Evolutionary conservation across 2,329 filamentous ascomycete species (phyloP).

Genomic region (Aulographum hederae): DNA sequence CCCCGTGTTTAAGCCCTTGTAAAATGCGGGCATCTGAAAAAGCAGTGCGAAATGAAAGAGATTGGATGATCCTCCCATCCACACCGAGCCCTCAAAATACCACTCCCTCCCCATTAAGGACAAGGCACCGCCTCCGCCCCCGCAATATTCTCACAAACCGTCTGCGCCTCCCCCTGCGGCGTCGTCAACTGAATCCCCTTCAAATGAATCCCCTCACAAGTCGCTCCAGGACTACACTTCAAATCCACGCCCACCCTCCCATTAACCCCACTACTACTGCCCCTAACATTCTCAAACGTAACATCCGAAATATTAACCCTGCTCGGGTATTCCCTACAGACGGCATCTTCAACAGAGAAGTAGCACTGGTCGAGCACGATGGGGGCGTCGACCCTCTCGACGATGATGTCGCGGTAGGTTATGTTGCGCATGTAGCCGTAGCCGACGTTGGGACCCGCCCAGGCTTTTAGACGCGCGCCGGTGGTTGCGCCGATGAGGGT

Average conservation of each 20-base stretch:
- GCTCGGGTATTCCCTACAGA: slow-evolving; percentile 35
- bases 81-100: no score
- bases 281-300: slow-evolving; percentile 38
- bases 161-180: no score
- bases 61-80: no score
- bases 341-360: slow-evolving; percentile 34
- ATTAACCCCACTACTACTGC: slow-evolving; percentile 36
- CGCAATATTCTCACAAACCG: no score
- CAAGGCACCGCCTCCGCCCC: no score
- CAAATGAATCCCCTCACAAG: slow-evolving; percentile 37
- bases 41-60: no score
- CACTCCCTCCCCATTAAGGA: no score
- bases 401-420: slow-evolving; percentile 42
- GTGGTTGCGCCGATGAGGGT: slow-evolving; percentile 35
- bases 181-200: slow-evolving; percentile 36
- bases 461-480: slow-evolving; percentile 41
- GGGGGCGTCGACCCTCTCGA: slow-evolving; percentile 38
- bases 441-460: slow-evolving; percentile 38
- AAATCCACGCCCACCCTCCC: slow-evolving; percentile 35
- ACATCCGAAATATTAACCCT: slow-evolving; percentile 41
- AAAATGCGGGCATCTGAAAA: no score
- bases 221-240: slow-evolving; percentile 36
- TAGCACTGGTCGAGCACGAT: slow-evolving; percentile 45
- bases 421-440: slow-evolving; percentile 44
- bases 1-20: no score